Evolutionary conservation across 257 asterid species (phyloP), one percentile per base, ranked within the genome.

Genomic region (Jasminum sambac): DNA sequence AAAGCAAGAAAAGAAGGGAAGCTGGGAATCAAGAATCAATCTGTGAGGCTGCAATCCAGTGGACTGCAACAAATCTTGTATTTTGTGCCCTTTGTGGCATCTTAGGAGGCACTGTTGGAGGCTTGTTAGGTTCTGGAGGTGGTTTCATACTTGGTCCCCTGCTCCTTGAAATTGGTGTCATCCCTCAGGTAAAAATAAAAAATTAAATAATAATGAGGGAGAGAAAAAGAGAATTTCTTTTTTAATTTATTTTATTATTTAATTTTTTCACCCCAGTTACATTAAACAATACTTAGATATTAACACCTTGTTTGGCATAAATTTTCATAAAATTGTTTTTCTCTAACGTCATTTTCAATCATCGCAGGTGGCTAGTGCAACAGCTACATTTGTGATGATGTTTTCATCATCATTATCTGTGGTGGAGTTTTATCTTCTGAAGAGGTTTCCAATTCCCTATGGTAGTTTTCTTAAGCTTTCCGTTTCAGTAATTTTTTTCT

Each of bases 331-430:
- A 30, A 30, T 30, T 30, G 4, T 30, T 30, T 30, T 1, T 30
- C 4, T 30, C 36, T 30, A 30, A 30, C 36, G 36, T 30, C 36
- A 30, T 30, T 30, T 30, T 30, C 36, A 30, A 30, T 4, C 36
- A 30, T 30, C 36, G 2, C 84, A 95, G 99, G 99, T 95, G 11
- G 99, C 99, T 21, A 95, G 99, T 26, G 93, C 99, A 38, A 95
- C 98, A 39, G 96, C 99, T 38, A 95, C 99, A 0, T 95, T 95
- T 77, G 99, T 95, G 78, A 95, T 95, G 99, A 88, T 90, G 96
- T 95, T 89, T 85, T 95, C 99, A 41, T 89, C 99, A 37, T 95
- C 99, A 34, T 80, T 95, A 73, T 95, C 99, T 5, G 99, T 95
- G 67, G 99, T 91, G 65, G 99, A 95, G 79, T 95, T 95, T 67